Evolutionary conservation across 768 basidiomycete genomes (phyloP).

Genomic region (Brasilioporus rufonigricans): DNA sequence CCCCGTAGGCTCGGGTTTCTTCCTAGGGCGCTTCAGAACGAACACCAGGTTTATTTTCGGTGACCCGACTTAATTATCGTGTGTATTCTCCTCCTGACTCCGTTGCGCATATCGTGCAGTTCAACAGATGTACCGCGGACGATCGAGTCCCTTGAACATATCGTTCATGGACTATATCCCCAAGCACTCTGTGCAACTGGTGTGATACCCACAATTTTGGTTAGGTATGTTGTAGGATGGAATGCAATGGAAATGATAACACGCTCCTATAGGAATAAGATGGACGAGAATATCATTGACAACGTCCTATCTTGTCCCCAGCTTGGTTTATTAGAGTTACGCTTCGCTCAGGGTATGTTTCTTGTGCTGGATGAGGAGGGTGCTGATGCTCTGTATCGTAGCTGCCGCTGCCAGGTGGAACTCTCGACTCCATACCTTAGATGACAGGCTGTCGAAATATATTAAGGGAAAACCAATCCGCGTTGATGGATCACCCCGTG

Average conservation of each 20-base stretch:
- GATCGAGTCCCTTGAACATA: slow-evolving; percentile 69
- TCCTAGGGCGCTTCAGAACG: slow-evolving; percentile 46
- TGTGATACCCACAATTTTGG: slow-evolving; percentile 48
- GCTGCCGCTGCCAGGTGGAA: slow-evolving; percentile 69
- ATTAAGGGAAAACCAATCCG: slow-evolving; percentile 66
- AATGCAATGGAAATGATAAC: background rate
- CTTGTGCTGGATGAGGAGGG: background rate
- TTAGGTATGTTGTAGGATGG: slow-evolving; percentile 44
- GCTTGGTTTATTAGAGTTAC: slow-evolving; percentile 56
- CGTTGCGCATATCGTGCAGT: slow-evolving; percentile 28
- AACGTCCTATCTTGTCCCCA: slow-evolving; percentile 69
- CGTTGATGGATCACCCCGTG: slow-evolving; percentile 72
- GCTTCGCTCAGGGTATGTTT: slow-evolving; percentile 60
- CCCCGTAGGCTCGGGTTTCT: slow-evolving; percentile 59
- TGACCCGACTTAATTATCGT: slow-evolving; percentile 16
- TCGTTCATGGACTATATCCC: slow-evolving; percentile 74
- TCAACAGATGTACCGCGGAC: slow-evolving; percentile 79
- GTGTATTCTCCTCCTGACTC: background rate
- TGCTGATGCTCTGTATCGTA: slow-evolving; percentile 22
- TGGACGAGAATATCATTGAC: slow-evolving; percentile 69
- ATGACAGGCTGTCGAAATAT: slow-evolving; percentile 66
- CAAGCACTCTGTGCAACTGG: slow-evolving; percentile 42
- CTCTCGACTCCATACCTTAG: slow-evolving; percentile 55
- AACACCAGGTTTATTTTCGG: slow-evolving; percentile 59
- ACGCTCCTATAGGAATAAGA: slow-evolving; percentile 48